Percentiles rank a stretch among this genome's conserved stretches.
Evolutionary conservation across 768 basidiomycete genomes (phyloP).

Genomic region (Chalciporus piperatus): DNA sequence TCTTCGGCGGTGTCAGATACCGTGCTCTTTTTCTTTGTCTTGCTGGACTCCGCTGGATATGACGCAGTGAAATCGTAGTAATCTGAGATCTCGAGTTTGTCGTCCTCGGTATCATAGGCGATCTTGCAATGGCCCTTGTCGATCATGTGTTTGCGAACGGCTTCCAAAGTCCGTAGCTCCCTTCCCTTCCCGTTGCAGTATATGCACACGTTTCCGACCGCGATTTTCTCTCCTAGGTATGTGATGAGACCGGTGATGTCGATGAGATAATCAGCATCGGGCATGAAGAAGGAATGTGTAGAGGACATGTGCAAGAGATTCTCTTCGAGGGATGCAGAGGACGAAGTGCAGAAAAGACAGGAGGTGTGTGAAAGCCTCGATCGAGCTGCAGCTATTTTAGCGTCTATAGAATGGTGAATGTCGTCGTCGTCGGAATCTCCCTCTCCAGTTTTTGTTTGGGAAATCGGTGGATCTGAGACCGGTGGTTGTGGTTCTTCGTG

Average conservation of each 20-base stretch:
- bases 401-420: conserved; percentile 59
- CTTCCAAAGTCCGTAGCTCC: conserved; percentile 81
- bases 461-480: background rate
- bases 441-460: conserved; percentile 20
- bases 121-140: conserved; percentile 98
- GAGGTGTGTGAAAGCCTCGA: conserved; percentile 56
- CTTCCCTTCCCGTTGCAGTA: conserved; percentile 81
- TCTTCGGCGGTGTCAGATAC: conserved; percentile 33
- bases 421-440: conserved; percentile 43
- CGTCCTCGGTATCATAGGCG: conserved; percentile 77
- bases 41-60: conserved; percentile 53
- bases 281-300: conserved; percentile 92
- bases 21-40: conserved; percentile 26
- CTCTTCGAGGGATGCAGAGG: conserved; percentile 50
- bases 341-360: conserved; percentile 83
- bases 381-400: conserved; percentile 70
- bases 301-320: conserved; percentile 86
- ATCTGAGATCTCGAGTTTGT: conserved; percentile 85
- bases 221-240: conserved; percentile 91
- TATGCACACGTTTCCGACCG: conserved; percentile 90
- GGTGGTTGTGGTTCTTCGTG: background rate
- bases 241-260: conserved; percentile 78
- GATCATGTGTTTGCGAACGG: conserved; percentile 91
- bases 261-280: conserved; percentile 86
- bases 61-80: conserved; percentile 89